Evolutionary conservation across 2,329 filamentous ascomycete species (phyloP).

Genomic region (Lecanoromycetidae sp.): DNA sequence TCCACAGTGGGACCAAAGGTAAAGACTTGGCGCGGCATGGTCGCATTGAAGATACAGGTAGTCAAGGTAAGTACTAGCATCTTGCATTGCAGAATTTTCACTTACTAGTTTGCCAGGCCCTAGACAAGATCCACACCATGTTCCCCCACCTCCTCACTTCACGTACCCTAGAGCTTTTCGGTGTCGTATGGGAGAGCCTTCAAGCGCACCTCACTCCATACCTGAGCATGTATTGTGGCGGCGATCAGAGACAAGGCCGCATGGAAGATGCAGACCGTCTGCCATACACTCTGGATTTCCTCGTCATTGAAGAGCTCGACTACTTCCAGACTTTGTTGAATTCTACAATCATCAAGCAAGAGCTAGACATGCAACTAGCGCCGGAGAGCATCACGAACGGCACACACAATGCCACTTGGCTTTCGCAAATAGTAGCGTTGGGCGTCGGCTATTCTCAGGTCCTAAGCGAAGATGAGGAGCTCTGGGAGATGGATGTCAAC

Average conservation of each 20-base stretch:
- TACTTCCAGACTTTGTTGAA: conserved; percentile 85
- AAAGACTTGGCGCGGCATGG: conserved; percentile 63
- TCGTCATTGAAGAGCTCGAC: conserved; percentile 87
- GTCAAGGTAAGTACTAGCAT: conserved; percentile 48
- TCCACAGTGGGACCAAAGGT: conserved; percentile 41
- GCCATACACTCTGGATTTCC: conserved; percentile 88
- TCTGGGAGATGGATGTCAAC: conserved; percentile 96
- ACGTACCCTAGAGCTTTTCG: conserved; percentile 73
- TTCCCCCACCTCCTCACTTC: conserved; percentile 73
- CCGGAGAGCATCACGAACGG: conserved; percentile 42
- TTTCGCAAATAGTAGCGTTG: conserved; percentile 76
- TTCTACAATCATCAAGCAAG: conserved; percentile 74
- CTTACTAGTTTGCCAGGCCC: conserved; percentile 41
- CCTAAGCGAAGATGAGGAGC: conserved; percentile 77
- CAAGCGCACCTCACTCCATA: conserved; percentile 60
- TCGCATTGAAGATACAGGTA: conserved; percentile 85
- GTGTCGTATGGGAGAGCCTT: conserved; percentile 80
- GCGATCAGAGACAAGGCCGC: conserved; percentile 73
- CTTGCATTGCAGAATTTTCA: not conserved
- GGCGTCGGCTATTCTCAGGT: conserved; percentile 79
- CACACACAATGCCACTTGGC: conserved; percentile 60
- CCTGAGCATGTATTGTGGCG: conserved; percentile 71
- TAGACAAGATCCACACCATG: conserved; percentile 76
- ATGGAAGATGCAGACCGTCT: conserved; percentile 81
- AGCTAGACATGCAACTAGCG: conserved; percentile 66